Evolutionary conservation across 768 basidiomycete species (phyloP), one percentile per base, ranked within the genome.

Genomic region (Inosperma sp.): DNA sequence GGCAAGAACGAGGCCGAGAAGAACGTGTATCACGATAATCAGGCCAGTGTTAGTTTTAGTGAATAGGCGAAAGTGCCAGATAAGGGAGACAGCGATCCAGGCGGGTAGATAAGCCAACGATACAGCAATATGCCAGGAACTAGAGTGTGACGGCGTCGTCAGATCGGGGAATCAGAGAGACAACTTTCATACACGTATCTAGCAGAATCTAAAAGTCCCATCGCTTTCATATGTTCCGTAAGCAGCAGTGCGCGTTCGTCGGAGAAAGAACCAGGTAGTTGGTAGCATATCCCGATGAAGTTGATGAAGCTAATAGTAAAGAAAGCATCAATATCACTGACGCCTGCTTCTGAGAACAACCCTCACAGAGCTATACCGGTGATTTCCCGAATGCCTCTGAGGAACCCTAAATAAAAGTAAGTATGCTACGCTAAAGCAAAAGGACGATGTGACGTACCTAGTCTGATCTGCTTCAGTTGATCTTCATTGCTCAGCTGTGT

Each of bases 171-270:
- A 40, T 23, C 19, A 7, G 7, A 16, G 16, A 25, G 23, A 25
- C 7, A 7, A 61, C 79, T 12, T n/a, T n/a, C n/a, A n/a, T 59
- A 80, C 77, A 80, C 52, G 40, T 86, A 77, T 26, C 86, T 74
- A 10, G n/a, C n/a, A n/a, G n/a, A n/a, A n/a, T n/a, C n/a, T n/a
- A n/a, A n/a, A n/a, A n/a, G n/a, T n/a, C n/a, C n/a, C n/a, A n/a
- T n/a, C n/a, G n/a, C n/a, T n/a, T n/a, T n/a, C n/a, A n/a, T n/a
- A n/a, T n/a, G n/a, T n/a, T n/a, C n/a, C n/a, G n/a, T n/a, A n/a
- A n/a, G n/a, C n/a, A n/a, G n/a, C n/a, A n/a, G n/a, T n/a, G 86
- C 85, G 0, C 86, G 73, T 63, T 91, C 88, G 5, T 73, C 74
- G 10, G 82, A 71, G 35, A 85, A 77, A 5, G 83, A 75, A 2